Conservation (phyloP, 495 filamentous ascomycete species). For the Penicillium verhagenii region DNA sequence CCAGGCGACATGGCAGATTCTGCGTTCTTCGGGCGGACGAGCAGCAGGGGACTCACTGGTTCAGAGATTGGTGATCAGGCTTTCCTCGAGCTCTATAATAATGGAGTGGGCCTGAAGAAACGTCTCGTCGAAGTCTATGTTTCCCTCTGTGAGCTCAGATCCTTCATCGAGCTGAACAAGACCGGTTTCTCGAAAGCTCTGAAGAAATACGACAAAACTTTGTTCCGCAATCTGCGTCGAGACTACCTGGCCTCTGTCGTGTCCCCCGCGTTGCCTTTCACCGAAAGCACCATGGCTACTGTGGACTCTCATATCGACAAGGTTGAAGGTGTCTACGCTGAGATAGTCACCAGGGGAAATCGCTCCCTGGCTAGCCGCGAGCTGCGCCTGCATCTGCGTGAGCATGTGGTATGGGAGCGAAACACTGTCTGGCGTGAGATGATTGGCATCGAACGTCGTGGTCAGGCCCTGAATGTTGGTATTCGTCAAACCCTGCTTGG, state of each 20-base stretch:
- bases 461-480: constrained; percentile 91
- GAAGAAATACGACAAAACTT: constrained; percentile 98
- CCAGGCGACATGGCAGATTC: constrained; percentile 47
- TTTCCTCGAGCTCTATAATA: constrained; percentile 68
- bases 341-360: constrained; percentile 78
- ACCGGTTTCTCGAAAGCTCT: constrained; percentile 94
- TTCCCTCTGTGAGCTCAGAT: constrained; percentile 91
- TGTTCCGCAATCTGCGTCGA: constrained; percentile 72
- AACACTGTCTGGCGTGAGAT: constrained; percentile 99
- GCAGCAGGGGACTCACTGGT: constrained; percentile 23
- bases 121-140: constrained; percentile 84
- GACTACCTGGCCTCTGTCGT: constrained; percentile 75
- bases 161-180: constrained; percentile 92
- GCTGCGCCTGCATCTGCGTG: constrained; percentile 84
- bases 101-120: constrained; percentile 87
- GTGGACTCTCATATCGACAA: constrained; percentile 67
- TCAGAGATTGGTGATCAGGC: constrained; percentile 77
- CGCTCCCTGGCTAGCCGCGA: constrained; percentile 72
- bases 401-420: constrained; percentile 98
- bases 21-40: constrained; percentile 25
- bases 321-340: constrained; percentile 78
- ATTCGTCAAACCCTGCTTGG: constrained; percentile 76
- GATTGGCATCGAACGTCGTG: constrained; percentile 96
- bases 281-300: constrained; percentile 61
- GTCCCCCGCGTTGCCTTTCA: constrained; percentile 73